phyloP scores from a whole-genome alignment of 805 yeast species.

The Candida xiaguanensis region DNA sequence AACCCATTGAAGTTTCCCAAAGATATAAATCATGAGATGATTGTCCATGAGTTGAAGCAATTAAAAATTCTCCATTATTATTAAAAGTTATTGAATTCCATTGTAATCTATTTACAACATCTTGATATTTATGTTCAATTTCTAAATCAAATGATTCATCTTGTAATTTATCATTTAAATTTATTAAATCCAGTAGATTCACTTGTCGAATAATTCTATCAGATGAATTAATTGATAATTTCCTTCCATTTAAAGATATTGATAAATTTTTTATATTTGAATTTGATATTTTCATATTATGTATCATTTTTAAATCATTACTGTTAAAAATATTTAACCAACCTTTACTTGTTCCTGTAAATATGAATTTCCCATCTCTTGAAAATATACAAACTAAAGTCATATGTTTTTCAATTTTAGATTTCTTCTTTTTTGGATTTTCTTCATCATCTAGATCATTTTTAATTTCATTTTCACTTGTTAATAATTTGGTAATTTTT shows the following conservation, averaged over 20 bases:
- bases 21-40: slow-evolving; percentile 85
- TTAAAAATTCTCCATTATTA: slow-evolving; percentile 73
- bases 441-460: slow-evolving; percentile 14
- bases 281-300: slow-evolving; percentile 55
- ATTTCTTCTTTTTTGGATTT: slow-evolving; percentile 10
- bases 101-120: slow-evolving; percentile 80
- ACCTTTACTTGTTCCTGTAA: slow-evolving; percentile 82
- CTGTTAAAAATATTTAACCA: slow-evolving; percentile 52
- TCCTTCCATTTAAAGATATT: slow-evolving; percentile 55
- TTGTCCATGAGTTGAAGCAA: slow-evolving; percentile 80
- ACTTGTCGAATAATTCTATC: slow-evolving; percentile 72
- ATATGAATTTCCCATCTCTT: slow-evolving; percentile 51
- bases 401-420: slow-evolving; percentile 31
- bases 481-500: slow-evolving; percentile 16
- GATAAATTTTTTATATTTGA: slow-evolving; percentile 69
- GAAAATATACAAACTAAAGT: slow-evolving; percentile 52
- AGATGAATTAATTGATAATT: slow-evolving; percentile 70
- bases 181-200: slow-evolving; percentile 42
- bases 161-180: slow-evolving; percentile 7
- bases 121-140: slow-evolving; percentile 80
- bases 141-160: slow-evolving; percentile 50
- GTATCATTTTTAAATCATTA: slow-evolving; percentile 28
- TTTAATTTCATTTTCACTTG: slow-evolving; percentile 11
- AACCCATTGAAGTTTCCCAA: slow-evolving; percentile 89
- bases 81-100: slow-evolving; percentile 83